Base-by-base conservation (phyloP, 164 flowering plant genomes). In the Houttuynia cordata region DNA sequence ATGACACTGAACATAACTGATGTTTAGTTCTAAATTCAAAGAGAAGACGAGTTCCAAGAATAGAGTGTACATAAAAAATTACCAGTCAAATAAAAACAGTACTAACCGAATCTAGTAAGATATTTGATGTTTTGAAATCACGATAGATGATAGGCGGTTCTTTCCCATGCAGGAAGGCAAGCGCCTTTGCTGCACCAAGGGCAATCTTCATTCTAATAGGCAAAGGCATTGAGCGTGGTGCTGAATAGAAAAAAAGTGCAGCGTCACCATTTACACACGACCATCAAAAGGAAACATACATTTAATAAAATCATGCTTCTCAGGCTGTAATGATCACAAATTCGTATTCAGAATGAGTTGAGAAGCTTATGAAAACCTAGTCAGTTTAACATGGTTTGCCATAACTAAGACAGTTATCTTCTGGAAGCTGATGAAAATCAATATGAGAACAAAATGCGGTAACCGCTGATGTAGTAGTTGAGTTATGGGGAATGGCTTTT, bases 71-170 rank as follows among this genome's bases (percentile, higher is more conserved):
- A n/a, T n/a, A n/a, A n/a, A n/a, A n/a, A n/a, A n/a, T n/a, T n/a
- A n/a, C n/a, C n/a, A n/a, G n/a, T n/a, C n/a, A 30, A 30, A 45
- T 45, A 45, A 30, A 24, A 42, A 20, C 53, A 19, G 37, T 30
- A 78, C 87, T 65, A 52, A 91, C 98, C 77, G 58, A 70, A 76
- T 91, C 96, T 37, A 91, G 78, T 73, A 92, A 81, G 67, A 92
- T 88, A 67, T 92, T 87, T 62, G 98, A 85, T 42, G 98, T 88
- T 81, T 91, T 91, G 73, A 91, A 85, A 67, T 91, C 98, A 51
- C 96, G 88, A 68, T 88, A 92, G 50, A 92, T 92, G 61, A 88
- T 75, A 42, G 91, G 72, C 55, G 85, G 78, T 69, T 88, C 89
- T 30, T 87, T 88, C 64, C 78, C 86, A 77, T 92, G 98, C 75